Evolutionary conservation across 768 basidiomycete species (phyloP).

Genomic region (Scleroderma citrinum): DNA sequence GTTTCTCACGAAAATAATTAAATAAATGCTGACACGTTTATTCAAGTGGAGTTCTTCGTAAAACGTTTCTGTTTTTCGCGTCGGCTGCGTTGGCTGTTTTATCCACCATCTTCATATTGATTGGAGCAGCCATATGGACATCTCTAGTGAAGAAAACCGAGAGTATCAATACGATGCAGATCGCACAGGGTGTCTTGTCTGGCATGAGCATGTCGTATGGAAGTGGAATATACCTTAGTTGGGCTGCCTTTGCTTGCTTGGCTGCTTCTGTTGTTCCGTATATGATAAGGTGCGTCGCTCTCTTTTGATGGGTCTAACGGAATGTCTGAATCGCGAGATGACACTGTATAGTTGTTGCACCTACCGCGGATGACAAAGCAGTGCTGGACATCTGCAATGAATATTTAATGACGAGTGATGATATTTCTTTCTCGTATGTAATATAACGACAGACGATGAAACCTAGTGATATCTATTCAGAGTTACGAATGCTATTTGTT

Average conservation of each 20-base stretch:
- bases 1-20: constrained; percentile 1
- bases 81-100: constrained; percentile 59
- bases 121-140: constrained; percentile 75
- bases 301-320: too few species aligned
- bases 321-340: too few species aligned
- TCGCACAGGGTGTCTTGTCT: constrained; percentile 39
- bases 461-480: not conserved
- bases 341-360: constrained; percentile 62
- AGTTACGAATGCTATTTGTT: not conserved
- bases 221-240: constrained; percentile 57
- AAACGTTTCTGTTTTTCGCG: constrained; percentile 57
- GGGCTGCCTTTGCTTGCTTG: constrained; percentile 70
- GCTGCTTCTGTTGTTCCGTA: constrained; percentile 66
- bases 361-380: constrained; percentile 52
- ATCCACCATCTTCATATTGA: constrained; percentile 57
- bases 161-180: constrained; percentile 47
- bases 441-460: not conserved
- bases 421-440: not conserved
- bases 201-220: constrained; percentile 64
- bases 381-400: constrained; percentile 23
- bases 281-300: constrained; percentile 57
- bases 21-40: constrained; percentile 2
- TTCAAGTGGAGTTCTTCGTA: constrained; percentile 59
- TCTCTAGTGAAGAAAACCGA: constrained; percentile 60
- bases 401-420: too few species aligned